A percentile compares a stretch with the other conserved stretches of the same genome.
Evolutionary conservation across 2,329 filamentous ascomycete species (phyloP).

Genomic region (Helotiales sp.): DNA sequence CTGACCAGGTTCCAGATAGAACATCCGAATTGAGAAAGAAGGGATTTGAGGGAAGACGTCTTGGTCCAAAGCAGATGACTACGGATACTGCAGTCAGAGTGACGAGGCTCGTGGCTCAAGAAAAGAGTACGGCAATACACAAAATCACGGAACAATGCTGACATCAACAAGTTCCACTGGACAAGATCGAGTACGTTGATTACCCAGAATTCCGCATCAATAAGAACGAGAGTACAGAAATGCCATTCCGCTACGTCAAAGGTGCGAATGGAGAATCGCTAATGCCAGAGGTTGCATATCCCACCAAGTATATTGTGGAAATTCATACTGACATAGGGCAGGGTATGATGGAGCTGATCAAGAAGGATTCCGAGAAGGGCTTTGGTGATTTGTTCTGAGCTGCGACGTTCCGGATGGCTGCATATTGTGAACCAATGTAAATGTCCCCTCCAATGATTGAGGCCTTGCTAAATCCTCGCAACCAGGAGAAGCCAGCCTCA

Average conservation of each 20-base stretch:
- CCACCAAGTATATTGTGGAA: conserved; percentile 6
- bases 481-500: not conserved
- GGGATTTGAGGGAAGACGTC: conserved; percentile 83
- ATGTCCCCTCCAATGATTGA: not conserved
- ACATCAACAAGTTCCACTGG: conserved; percentile 66
- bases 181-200: conserved; percentile 82
- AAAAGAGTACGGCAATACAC: conserved; percentile 68
- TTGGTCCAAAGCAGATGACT: conserved; percentile 96
- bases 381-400: conserved; percentile 80
- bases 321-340: conserved; percentile 29
- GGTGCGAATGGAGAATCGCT: conserved; percentile 76
- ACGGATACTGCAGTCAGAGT: conserved; percentile 96
- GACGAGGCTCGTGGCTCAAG: conserved; percentile 85
- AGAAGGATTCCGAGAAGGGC: conserved; percentile 90
- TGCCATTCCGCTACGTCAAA: conserved; percentile 97
- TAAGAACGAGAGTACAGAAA: conserved; percentile 91
- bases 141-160: not conserved
- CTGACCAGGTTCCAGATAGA: conserved; percentile 64
- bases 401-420: not conserved
- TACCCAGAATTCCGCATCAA: conserved; percentile 89
- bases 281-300: conserved; percentile 82
- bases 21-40: conserved; percentile 96
- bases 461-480: not conserved
- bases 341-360: conserved; percentile 95
- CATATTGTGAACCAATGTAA: not conserved